phyloP scores from a whole-genome alignment of 208 protist genomes.

The Trypanosoma lewisi region DNA sequence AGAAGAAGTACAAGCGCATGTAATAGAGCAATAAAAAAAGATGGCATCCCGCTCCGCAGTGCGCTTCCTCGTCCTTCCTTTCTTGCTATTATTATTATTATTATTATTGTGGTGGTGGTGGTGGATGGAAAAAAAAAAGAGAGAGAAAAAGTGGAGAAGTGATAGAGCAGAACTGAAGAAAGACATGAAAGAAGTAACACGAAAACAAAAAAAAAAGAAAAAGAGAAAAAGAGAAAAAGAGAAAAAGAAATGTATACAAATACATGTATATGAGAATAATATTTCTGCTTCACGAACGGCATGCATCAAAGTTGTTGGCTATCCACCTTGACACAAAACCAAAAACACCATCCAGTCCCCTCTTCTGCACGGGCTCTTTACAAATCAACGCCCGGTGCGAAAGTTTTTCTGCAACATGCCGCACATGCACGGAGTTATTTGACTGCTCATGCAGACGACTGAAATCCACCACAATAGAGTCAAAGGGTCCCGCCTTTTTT shows the following conservation, averaged over 20 bases:
- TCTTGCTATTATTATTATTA: no score
- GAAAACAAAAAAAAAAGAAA: no score
- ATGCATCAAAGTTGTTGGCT: slow-evolving; percentile 1
- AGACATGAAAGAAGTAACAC: no score
- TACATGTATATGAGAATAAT: not conserved
- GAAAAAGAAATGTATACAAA: no score
- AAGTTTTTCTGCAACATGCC: not conserved
- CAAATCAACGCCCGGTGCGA: slow-evolving; percentile 20
- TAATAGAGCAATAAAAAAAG: not conserved
- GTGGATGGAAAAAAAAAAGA: no score
- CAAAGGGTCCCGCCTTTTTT: slow-evolving; percentile 11
- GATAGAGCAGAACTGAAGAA: no score
- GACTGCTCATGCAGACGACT: not conserved
- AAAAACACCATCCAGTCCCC: slow-evolving; percentile 15
- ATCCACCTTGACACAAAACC: slow-evolving; percentile 12
- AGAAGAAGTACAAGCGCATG: not conserved
- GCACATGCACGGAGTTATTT: not conserved
- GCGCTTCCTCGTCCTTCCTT: no score
- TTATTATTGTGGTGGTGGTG: no score
- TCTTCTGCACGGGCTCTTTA: not conserved
- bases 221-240: no score
- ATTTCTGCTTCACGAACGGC: not conserved
- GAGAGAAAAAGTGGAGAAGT: no score
- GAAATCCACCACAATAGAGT: slow-evolving; percentile 25
- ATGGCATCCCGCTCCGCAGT: not conserved